Conservation (phyloP, 495 filamentous ascomycete genomes). For the Margaritispora aquatica region DNA sequence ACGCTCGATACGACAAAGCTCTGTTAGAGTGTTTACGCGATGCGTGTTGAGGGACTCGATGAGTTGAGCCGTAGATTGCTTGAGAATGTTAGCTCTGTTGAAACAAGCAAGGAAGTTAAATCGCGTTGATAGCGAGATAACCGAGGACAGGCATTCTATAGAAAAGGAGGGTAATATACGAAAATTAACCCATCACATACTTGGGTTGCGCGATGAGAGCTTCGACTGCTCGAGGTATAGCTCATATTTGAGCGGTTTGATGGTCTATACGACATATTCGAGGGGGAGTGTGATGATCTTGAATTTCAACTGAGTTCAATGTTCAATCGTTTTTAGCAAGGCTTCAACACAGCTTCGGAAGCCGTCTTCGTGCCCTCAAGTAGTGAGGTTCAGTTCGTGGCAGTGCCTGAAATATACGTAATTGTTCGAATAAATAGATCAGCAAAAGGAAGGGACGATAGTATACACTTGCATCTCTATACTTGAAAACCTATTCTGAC, state of each 20-base stretch:
- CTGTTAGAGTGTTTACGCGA: conserved; percentile 66
- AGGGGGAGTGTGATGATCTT: background rate
- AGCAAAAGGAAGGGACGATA: background rate
- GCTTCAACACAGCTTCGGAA: no score
- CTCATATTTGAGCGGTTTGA: conserved; percentile 6
- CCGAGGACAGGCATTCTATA: background rate
- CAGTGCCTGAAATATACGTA: background rate
- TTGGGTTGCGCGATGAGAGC: conserved; percentile 14
- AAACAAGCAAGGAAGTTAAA: background rate
- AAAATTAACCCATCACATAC: conserved; percentile 22
- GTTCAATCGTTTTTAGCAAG: no score
- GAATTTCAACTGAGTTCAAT: no score
- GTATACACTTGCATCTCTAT: no score
- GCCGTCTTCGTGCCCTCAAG: no score
- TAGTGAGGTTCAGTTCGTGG: background rate
- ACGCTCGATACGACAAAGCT: conserved; percentile 68
- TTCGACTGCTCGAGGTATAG: conserved; percentile 7
- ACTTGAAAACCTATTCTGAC: no score
- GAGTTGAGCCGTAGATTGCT: conserved; percentile 28
- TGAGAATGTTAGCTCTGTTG: conserved; percentile 1
- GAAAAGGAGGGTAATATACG: conserved; percentile 5
- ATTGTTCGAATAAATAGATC: background rate
- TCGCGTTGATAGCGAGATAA: background rate
- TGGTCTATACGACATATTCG: conserved; percentile 15
- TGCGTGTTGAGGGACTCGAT: conserved; percentile 53